Evolutionary conservation across 176 grass and related monocot genomes (phyloP).

Genomic region (Lolium multiflorum): DNA sequence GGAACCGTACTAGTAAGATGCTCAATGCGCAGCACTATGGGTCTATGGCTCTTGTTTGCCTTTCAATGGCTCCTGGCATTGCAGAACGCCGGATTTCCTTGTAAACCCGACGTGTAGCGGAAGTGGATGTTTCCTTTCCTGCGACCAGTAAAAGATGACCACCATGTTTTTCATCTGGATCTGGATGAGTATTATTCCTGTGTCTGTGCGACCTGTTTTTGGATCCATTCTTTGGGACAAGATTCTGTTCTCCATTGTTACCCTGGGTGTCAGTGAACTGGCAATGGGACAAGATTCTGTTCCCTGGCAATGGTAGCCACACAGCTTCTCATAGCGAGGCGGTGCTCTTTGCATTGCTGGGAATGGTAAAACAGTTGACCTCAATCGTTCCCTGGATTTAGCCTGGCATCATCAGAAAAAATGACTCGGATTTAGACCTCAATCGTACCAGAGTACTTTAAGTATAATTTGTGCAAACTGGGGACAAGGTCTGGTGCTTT

Average conservation of each 20-base stretch:
- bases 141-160: conserved; percentile 1
- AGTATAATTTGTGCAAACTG: too few relatives aligned
- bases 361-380: neutral
- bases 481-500: neutral
- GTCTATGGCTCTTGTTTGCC: neutral
- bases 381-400: neutral
- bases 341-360: neutral
- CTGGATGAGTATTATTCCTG: neutral
- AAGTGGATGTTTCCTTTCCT: neutral
- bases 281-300: too few relatives aligned
- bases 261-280: neutral
- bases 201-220: neutral
- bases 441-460: too few relatives aligned
- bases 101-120: neutral
- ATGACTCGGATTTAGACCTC: too few relatives aligned
- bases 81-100: neutral
- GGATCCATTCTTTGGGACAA: neutral
- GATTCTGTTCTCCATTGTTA: neutral
- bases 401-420: too few relatives aligned
- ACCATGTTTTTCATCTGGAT: neutral
- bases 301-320: neutral
- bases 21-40: neutral
- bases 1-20: neutral
- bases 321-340: neutral
- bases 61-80: neutral